Conservation (phyloP, 306 rosid genomes). For the Castanospermum australe region DNA sequence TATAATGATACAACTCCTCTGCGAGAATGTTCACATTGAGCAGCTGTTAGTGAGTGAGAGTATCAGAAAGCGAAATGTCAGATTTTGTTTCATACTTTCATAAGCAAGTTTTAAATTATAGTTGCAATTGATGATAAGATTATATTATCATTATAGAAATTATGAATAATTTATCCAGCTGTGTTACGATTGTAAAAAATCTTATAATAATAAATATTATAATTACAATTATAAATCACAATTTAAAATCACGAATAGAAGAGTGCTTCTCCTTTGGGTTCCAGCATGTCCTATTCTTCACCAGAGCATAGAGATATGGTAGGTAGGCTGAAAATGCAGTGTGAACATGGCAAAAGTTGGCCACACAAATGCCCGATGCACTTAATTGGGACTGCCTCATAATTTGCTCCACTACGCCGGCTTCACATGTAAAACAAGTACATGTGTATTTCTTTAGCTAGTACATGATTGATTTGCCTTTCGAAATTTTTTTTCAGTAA, state of each 20-base stretch:
- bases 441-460: conserved; percentile 29
- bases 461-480: not conserved
- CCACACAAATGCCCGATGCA: conserved; percentile 10
- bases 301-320: conserved; percentile 1
- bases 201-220: too few species aligned
- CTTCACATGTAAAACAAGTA: conserved; percentile 20
- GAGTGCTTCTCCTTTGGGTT: not conserved
- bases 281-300: not conserved
- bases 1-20: conserved; percentile 20
- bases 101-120: too few species aligned
- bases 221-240: too few species aligned
- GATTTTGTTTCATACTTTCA: conserved; percentile 7
- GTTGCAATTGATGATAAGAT: too few species aligned
- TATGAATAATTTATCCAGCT: too few species aligned
- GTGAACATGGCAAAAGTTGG: conserved; percentile 39
- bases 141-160: too few species aligned
- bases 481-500: too few species aligned
- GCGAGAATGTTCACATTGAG: not conserved
- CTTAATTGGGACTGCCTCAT: conserved; percentile 28
- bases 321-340: conserved; percentile 27
- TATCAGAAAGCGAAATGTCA: not conserved
- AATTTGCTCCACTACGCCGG: conserved; percentile 43
- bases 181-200: too few species aligned
- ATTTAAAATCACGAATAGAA: too few species aligned
- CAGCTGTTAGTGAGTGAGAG: not conserved